Base-by-base conservation (phyloP, 306 rosid genomes). In the Calophaca sinica region DNA sequence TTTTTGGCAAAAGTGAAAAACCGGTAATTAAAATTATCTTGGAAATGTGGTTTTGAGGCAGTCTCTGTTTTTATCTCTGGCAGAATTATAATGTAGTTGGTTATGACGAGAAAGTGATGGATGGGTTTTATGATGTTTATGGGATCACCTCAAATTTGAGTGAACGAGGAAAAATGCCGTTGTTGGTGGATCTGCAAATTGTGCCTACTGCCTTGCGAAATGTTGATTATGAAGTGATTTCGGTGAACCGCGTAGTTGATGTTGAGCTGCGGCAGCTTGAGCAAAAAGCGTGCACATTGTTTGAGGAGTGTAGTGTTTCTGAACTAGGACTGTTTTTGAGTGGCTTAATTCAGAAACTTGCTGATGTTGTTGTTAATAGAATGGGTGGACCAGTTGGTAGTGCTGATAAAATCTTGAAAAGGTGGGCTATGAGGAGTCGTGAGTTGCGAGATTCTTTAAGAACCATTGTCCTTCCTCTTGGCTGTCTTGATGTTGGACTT, bases 321-420 rank as follows among this genome's bases (percentile, higher is more conserved):
- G 88, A 80, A 50, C 87, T 80, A 62, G 97, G 98, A 63, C 62
- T 85, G 64, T 41, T 87, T 63, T 80, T 90, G 68, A 89, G 96
- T 75, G 90, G 97, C 62, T 69, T 92, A 67, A 87, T 92, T 77
- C 97, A 90, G 91, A 96, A 85, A 76, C 90, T 96, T 76, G 94
- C 99, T 8, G 88, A 92, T 79, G 68, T 96, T 74, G 98, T 96
- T 78, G 99, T 89, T 75, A 79, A 81, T 80, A 89, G 96, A 88
- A 87, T 96, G 98, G 99, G 99, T 76, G 99, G 99, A 61, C 93
- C 96, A 4, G 99, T 92, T 69, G 82, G 74, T 3, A 89, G 86
- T 89, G 98, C 98, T 53, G 98, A 96, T 65, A 89, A 89, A 69
- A 83, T 96, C 79, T 81, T 77, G 73, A 86, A 84, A 83, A 85